Conservation (phyloP, 1,284 basidiomycete genomes). For the Marasmius sp. region DNA sequence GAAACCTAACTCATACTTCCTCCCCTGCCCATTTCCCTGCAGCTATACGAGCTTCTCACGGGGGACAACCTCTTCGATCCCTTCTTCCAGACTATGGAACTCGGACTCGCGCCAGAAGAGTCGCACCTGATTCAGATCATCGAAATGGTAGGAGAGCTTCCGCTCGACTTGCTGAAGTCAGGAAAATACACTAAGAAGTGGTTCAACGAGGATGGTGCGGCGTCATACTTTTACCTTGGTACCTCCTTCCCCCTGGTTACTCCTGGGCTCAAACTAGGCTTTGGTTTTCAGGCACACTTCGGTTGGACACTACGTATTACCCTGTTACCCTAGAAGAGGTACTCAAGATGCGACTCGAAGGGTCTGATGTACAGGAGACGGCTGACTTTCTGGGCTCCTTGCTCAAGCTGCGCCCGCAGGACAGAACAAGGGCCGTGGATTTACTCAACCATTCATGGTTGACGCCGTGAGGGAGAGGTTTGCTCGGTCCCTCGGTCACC, state of each 20-base stretch:
- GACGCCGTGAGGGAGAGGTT: not conserved
- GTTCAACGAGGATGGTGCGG: conserved; percentile 24
- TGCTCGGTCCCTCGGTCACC: not conserved
- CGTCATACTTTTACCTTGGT: not conserved
- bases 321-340: conserved; percentile 22
- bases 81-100: conserved; percentile 23
- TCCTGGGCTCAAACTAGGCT: not conserved
- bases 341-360: conserved; percentile 18
- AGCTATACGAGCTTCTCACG: conserved; percentile 26
- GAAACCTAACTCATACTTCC: not conserved
- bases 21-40: conserved; percentile 4
- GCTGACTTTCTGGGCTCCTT: conserved; percentile 19
- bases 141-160: conserved; percentile 23
- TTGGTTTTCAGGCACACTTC: conserved; percentile 15
- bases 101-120: conserved; percentile 23
- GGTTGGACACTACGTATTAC: conserved; percentile 24
- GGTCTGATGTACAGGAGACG: conserved; percentile 13
- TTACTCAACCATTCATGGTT: conserved; percentile 26
- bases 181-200: conserved; percentile 19
- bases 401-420: conserved; percentile 20
- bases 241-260: not conserved
- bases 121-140: conserved; percentile 29
- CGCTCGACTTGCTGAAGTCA: conserved; percentile 15
- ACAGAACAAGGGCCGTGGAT: conserved; percentile 17
- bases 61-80: conserved; percentile 27